These are phyloP conservation scores for Vicia sativa DNA, from an alignment of 306 rosid species.

Conservation along the genomic window DNA sequence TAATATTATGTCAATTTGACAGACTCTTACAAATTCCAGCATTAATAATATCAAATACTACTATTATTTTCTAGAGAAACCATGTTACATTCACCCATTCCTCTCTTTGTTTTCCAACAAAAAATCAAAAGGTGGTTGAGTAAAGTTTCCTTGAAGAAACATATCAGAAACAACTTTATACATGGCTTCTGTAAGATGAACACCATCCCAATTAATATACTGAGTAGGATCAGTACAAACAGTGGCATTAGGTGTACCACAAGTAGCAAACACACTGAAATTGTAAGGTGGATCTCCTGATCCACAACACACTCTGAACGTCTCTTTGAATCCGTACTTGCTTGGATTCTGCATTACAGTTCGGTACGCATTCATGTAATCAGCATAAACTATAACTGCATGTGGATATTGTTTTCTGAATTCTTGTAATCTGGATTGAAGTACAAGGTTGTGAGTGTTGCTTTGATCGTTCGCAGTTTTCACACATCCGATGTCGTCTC, in stretches of 20 bases:
- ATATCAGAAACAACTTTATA: constrained; percentile 67
- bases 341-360: constrained; percentile 59
- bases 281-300: constrained; percentile 73
- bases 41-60: constrained; percentile 1
- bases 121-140: constrained; percentile 66
- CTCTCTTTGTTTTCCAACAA: constrained; percentile 59
- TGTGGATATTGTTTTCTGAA: constrained; percentile 64
- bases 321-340: constrained; percentile 63
- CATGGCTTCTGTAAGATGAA: constrained; percentile 97
- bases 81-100: constrained; percentile 38
- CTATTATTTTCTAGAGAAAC: background rate
- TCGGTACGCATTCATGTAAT: constrained; percentile 74
- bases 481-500: constrained; percentile 82
- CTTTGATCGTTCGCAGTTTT: constrained; percentile 65
- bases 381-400: constrained; percentile 69
- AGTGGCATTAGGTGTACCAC: constrained; percentile 63
- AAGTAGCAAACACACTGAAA: constrained; percentile 51
- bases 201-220: constrained; percentile 95
- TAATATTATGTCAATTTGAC: background rate
- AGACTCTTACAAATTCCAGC: background rate
- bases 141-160: constrained; percentile 71
- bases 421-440: constrained; percentile 53
- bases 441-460: constrained; percentile 56
- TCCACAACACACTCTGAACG: constrained; percentile 79
- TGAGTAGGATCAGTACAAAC: constrained; percentile 63